A percentile compares a stretch with the other conserved stretches of the same genome.
These are phyloP conservation scores for Phycomyces nitens DNA, from an alignment of 192 early-diverging fungal genomes.

Conservation along the genomic window DNA sequence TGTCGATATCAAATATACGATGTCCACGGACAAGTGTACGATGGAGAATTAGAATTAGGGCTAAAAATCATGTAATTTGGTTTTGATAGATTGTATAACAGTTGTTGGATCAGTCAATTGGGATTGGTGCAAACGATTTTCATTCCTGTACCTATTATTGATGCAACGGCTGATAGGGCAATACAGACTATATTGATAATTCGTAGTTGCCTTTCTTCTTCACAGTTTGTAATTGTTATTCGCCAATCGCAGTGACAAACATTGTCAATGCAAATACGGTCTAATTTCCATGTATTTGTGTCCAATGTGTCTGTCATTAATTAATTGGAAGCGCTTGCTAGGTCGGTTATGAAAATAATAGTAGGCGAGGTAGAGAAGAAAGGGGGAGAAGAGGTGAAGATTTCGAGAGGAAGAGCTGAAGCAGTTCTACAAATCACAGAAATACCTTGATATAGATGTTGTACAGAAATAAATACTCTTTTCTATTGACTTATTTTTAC, in stretches of 20 bases:
- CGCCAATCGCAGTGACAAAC: slow-evolving; percentile 32
- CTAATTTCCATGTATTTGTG: slow-evolving; percentile 1
- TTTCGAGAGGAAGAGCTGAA: too few species aligned
- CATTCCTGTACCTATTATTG: slow-evolving; percentile 21
- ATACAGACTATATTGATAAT: slow-evolving; percentile 25
- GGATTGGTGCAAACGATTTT: too few species aligned
- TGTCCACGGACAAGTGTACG: slow-evolving; percentile 22
- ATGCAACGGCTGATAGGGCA: slow-evolving; percentile 15
- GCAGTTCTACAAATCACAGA: too few species aligned
- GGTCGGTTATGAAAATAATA: too few species aligned
- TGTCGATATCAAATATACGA: slow-evolving; percentile 16
- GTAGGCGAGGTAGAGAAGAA: too few species aligned
- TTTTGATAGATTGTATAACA: too few species aligned
- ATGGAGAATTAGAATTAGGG: slow-evolving; percentile 17
- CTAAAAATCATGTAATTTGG: background rate
- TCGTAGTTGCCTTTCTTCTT: slow-evolving; percentile 4
- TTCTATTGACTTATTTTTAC: too few species aligned
- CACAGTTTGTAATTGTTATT: slow-evolving; percentile 17
- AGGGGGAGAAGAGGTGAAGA: too few species aligned
- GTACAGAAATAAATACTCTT: too few species aligned
- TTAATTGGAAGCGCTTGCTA: too few species aligned
- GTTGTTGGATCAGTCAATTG: too few species aligned
- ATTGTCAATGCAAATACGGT: slow-evolving; percentile 8
- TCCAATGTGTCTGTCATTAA: background rate
- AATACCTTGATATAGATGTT: too few species aligned